phyloP scores from a whole-genome alignment of 1,284 basidiomycete species.

The Cryptococcus sp. region DNA sequence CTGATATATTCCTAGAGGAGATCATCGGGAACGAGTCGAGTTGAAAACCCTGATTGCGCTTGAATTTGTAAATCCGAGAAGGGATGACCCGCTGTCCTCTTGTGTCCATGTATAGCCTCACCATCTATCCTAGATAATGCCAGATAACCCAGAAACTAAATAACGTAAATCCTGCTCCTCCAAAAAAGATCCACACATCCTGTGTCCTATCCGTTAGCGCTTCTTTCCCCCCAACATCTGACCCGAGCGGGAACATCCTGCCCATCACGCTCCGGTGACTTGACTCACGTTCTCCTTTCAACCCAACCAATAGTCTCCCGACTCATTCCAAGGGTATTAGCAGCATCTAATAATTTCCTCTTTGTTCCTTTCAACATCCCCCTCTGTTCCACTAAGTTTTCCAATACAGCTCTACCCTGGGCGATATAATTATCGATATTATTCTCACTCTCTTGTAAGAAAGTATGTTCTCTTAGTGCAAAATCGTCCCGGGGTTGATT shows the following conservation, averaged over 20 bases:
- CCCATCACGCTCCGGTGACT: neutral
- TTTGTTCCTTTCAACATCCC: constrained; percentile 89
- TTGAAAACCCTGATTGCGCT: no score
- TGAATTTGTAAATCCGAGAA: constrained; percentile 2
- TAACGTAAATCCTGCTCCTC: constrained; percentile 77
- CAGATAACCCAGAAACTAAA: constrained; percentile 86
- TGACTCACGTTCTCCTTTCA: constrained; percentile 72
- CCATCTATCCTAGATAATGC: constrained; percentile 69
- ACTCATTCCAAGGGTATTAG: constrained; percentile 87
- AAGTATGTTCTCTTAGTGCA: constrained; percentile 78
- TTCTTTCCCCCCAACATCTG: neutral
- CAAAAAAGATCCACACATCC: constrained; percentile 86
- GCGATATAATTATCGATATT: constrained; percentile 82
- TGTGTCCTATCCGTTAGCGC: constrained; percentile 60
- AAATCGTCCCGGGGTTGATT: constrained; percentile 61
- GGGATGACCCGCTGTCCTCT: no score
- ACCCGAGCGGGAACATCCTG: neutral
- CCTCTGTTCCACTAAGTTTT: constrained; percentile 84
- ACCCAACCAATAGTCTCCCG: constrained; percentile 93
- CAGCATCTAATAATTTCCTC: constrained; percentile 72
- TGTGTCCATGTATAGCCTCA: no score
- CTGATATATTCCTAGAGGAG: no score
- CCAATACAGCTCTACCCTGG: constrained; percentile 81
- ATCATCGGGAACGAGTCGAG: no score
- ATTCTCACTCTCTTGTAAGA: constrained; percentile 72